Percentiles rank a stretch among this genome's conserved stretches.
Evolutionary conservation across 2,329 filamentous ascomycete species (phyloP).

Genomic region (Parastagonospora nodorum): DNA sequence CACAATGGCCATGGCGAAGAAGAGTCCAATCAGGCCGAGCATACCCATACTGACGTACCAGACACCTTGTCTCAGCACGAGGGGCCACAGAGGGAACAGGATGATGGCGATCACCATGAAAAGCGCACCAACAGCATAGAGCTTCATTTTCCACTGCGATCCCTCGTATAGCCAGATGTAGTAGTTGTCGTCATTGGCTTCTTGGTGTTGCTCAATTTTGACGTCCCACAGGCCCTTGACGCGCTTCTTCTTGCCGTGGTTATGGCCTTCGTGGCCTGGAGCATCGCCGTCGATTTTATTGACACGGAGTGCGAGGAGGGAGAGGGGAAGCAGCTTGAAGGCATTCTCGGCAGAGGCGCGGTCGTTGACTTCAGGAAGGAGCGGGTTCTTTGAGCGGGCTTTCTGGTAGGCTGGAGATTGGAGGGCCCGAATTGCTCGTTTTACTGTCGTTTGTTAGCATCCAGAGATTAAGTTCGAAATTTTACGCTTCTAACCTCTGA

Average conservation of each 20-base stretch:
- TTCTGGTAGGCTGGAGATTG: slow-evolving; percentile 89
- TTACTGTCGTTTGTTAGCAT: slow-evolving; percentile 64
- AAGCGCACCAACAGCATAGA: slow-evolving; percentile 85
- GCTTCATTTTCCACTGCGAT: slow-evolving; percentile 88
- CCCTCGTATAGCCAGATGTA: slow-evolving; percentile 98
- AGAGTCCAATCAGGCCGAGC: slow-evolving; percentile 84
- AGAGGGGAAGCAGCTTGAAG: slow-evolving; percentile 94
- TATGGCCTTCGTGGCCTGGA: slow-evolving; percentile 61
- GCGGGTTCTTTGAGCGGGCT: slow-evolving; percentile 84
- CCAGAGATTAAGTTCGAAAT: background rate
- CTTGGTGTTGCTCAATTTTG: slow-evolving; percentile 93
- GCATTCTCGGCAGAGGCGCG: slow-evolving; percentile 87
- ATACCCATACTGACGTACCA: slow-evolving; percentile 98
- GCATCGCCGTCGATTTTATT: slow-evolving; percentile 79
- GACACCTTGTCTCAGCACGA: slow-evolving; percentile 86
- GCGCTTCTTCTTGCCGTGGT: slow-evolving; percentile 69
- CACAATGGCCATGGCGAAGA: slow-evolving; percentile 98
- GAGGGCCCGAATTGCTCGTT: slow-evolving; percentile 89
- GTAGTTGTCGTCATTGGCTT: slow-evolving; percentile 83
- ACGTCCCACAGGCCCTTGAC: slow-evolving; percentile 97
- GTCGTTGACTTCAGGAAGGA: slow-evolving; percentile 86
- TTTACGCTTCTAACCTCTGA: slow-evolving; percentile 68
- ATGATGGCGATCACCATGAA: slow-evolving; percentile 85
- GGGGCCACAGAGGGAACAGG: slow-evolving; percentile 94
- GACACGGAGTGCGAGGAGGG: slow-evolving; percentile 89